Conservation (phyloP, 2,329 filamentous ascomycete genomes). For the Aspergillus novofumigatus region DNA sequence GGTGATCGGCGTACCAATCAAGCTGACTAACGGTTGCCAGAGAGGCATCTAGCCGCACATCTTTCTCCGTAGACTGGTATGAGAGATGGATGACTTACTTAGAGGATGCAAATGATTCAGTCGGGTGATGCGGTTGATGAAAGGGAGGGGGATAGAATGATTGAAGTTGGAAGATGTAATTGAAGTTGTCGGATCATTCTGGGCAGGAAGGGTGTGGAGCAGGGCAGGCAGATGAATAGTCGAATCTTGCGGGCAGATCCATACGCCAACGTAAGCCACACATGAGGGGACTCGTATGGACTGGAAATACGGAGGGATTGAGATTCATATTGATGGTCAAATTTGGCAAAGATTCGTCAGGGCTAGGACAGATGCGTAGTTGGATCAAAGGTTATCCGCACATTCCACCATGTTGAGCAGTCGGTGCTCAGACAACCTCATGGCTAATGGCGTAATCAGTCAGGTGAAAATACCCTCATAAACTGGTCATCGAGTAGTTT, state of each 20-base stretch:
- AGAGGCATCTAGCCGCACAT: neutral
- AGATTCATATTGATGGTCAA: neutral
- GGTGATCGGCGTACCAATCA: neutral
- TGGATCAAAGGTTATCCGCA: neutral
- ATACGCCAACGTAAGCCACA: neutral
- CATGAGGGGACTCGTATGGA: neutral
- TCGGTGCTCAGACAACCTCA: neutral
- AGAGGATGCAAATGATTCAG: slow-evolving; percentile 3
- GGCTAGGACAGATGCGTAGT: neutral
- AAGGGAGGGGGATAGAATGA: neutral
- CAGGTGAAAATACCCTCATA: neutral
- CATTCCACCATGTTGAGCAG: neutral
- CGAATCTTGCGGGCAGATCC: neutral
- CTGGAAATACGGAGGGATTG: neutral
- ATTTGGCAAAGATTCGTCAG: neutral
- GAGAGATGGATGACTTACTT: slow-evolving; percentile 7
- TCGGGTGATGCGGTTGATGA: slow-evolving; percentile 6
- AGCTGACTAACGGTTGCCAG: neutral
- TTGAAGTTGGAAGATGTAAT: neutral
- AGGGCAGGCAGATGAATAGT: neutral
- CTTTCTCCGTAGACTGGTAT: neutral
- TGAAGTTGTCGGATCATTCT: neutral
- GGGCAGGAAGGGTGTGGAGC: slow-evolving; percentile 2
- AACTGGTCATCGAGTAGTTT: neutral
- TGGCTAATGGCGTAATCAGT: neutral